Evolutionary conservation across 192 early-diverging fungal genomes (phyloP).

Genomic region (Chytriomyces hyalinus): DNA sequence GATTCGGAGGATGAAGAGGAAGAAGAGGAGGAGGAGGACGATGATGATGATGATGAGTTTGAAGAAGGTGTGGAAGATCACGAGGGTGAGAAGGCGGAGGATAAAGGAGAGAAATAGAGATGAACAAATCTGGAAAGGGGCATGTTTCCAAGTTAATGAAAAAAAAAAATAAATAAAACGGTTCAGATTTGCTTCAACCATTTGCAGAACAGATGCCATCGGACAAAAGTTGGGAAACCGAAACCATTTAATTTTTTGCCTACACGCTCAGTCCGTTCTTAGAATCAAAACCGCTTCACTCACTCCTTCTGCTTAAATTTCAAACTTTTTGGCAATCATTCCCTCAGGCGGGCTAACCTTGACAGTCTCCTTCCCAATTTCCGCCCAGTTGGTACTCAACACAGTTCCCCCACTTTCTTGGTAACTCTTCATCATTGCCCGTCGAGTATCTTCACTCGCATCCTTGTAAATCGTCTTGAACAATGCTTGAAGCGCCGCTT

Average conservation of each 20-base stretch:
- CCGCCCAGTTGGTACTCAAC: conserved; percentile 94
- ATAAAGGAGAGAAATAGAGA: too few species aligned
- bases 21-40: conserved; percentile 8
- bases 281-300: too few species aligned
- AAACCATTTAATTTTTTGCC: too few species aligned
- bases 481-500: conserved; percentile 85
- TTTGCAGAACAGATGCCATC: too few species aligned
- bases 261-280: too few species aligned
- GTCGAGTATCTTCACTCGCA: conserved; percentile 81
- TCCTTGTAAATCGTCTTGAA: conserved; percentile 94
- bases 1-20: conserved; percentile 5
- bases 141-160: too few species aligned
- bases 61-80: too few species aligned
- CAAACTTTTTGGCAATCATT: conserved; percentile 80
- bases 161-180: too few species aligned
- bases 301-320: conserved; percentile 28
- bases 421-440: conserved; percentile 98
- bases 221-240: too few species aligned
- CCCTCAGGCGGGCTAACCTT: conserved; percentile 92
- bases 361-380: conserved; percentile 82
- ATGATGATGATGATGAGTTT: background rate
- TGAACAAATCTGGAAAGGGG: too few species aligned
- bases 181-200: too few species aligned
- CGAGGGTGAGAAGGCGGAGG: too few species aligned
- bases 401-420: conserved; percentile 93